Conservation (phyloP, 2,329 filamentous ascomycete species). For the Sphaceloma murrayae region DNA sequence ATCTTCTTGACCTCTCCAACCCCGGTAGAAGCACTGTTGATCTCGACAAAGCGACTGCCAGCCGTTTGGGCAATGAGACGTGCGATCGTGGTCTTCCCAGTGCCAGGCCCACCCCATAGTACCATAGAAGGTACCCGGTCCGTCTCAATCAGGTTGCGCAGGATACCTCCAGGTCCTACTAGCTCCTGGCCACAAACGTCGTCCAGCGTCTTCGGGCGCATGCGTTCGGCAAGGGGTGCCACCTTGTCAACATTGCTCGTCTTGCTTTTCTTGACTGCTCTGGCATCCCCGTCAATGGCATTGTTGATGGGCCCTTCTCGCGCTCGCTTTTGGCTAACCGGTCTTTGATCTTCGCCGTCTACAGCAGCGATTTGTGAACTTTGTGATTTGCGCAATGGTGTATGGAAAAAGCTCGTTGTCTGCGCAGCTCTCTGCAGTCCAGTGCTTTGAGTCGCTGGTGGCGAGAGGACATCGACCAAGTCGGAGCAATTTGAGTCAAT, state of each 20-base stretch:
- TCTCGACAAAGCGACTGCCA: conserved; percentile 81
- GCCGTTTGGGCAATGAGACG: conserved; percentile 76
- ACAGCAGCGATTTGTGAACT: neutral
- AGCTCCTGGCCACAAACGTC: conserved; percentile 87
- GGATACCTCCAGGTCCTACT: conserved; percentile 72
- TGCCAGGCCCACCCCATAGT: conserved; percentile 75
- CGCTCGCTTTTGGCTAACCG: conserved; percentile 6
- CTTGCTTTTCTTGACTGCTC: conserved; percentile 53
- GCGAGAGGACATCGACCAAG: conserved; percentile 49
- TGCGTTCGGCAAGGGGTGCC: conserved; percentile 83
- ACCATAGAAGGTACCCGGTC: conserved; percentile 91
- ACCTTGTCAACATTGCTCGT: conserved; percentile 54
- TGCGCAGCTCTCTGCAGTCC: conserved; percentile 32
- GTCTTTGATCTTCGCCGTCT: neutral
- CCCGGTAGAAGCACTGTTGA: conserved; percentile 84
- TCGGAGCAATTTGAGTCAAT: conserved; percentile 73
- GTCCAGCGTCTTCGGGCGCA: conserved; percentile 76
- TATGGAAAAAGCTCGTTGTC: conserved; percentile 47
- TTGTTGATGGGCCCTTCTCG: conserved; percentile 26
- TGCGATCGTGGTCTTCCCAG: conserved; percentile 86
- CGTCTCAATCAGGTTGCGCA: conserved; percentile 76
- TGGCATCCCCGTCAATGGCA: conserved; percentile 17
- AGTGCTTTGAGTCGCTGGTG: conserved; percentile 32
- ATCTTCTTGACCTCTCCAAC: conserved; percentile 88
- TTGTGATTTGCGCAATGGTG: conserved; percentile 29